A percentile compares a stretch with the other conserved stretches of the same genome.
These are phyloP conservation scores for Raphidocelis subcapitata DNA, from an alignment of 139 green algal species.

Conservation along the genomic window DNA sequence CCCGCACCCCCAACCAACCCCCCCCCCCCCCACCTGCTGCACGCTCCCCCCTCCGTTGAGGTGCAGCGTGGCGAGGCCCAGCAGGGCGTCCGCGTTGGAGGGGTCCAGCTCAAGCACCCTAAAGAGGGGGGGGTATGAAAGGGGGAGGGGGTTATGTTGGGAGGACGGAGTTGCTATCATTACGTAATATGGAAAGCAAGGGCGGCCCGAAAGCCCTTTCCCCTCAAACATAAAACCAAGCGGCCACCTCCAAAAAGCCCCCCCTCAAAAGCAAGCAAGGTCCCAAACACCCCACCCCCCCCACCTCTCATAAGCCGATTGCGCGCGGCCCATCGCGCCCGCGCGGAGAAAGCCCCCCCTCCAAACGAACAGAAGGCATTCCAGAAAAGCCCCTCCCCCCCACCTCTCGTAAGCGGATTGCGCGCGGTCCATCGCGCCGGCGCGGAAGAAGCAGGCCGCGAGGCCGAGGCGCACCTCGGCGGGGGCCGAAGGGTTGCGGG, in stretches of 20 bases:
- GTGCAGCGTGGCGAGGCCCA: conserved; percentile 70
- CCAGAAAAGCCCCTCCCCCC: background rate
- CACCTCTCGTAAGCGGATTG: conserved; percentile 11
- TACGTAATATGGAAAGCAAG: too few relatives aligned
- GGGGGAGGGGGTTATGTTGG: conserved; percentile 7
- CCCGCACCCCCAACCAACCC: too few relatives aligned
- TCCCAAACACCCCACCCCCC: background rate
- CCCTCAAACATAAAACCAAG: too few relatives aligned
- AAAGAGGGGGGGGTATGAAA: conserved; percentile 21
- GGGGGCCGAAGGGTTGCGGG: conserved; percentile 61
- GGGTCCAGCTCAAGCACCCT: conserved; percentile 73
- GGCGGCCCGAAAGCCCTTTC: too few relatives aligned
- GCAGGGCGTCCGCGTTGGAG: conserved; percentile 62
- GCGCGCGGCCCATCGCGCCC: background rate
- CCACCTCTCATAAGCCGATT: conserved; percentile 5
- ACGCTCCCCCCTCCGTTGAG: conserved; percentile 3
- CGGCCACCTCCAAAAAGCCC: background rate
- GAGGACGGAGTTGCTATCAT: too few relatives aligned
- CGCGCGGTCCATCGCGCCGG: conserved; percentile 31
- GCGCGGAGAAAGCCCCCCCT: background rate
- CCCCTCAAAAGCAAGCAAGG: background rate
- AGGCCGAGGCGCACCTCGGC: conserved; percentile 86
- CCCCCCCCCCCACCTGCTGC: too few relatives aligned
- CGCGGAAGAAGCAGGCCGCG: conserved; percentile 64
- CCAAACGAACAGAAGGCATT: background rate